Evolutionary conservation across 768 basidiomycete species (phyloP).

Genomic region (Agaricus bisporus): DNA sequence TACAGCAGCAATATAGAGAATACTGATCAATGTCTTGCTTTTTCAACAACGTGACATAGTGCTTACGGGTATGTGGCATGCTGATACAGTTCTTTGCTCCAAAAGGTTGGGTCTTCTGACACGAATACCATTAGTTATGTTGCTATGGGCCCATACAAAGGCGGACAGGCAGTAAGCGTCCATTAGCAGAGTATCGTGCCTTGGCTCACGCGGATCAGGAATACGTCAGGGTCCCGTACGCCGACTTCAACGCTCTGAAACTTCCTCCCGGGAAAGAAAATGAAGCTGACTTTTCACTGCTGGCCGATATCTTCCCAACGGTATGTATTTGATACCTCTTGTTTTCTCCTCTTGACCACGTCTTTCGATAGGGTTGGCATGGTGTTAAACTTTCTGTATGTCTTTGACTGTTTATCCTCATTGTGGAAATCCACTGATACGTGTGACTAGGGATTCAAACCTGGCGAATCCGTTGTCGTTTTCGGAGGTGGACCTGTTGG

Average conservation of each 20-base stretch:
- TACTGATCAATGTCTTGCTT: not conserved
- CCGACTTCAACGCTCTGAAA: constrained; percentile 49
- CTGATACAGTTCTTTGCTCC: constrained; percentile 7
- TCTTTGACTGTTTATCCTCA: not conserved
- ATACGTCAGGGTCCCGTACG: constrained; percentile 51
- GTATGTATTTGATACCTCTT: constrained; percentile 21
- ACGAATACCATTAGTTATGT: constrained; percentile 33
- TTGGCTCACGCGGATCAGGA: constrained; percentile 25
- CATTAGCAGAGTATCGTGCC: not conserved
- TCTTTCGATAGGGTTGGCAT: constrained; percentile 38
- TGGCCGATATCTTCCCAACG: constrained; percentile 53
- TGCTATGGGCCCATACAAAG: constrained; percentile 50
- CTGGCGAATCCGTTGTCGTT: constrained; percentile 47
- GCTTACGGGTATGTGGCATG: constrained; percentile 33
- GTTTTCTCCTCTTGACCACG: not conserved
- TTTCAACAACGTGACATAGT: constrained; percentile 17
- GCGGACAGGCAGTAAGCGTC: constrained; percentile 41
- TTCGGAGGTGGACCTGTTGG: constrained; percentile 51
- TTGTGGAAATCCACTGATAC: not conserved
- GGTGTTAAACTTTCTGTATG: constrained; percentile 41
- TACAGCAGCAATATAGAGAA: not conserved
- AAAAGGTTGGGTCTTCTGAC: not conserved
- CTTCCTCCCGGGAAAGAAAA: constrained; percentile 47
- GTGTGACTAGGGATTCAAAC: constrained; percentile 31
- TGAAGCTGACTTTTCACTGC: constrained; percentile 49